These are phyloP conservation scores for Parachaetomium inaequale DNA, from an alignment of 495 filamentous ascomycete genomes.

Conservation along the genomic window DNA sequence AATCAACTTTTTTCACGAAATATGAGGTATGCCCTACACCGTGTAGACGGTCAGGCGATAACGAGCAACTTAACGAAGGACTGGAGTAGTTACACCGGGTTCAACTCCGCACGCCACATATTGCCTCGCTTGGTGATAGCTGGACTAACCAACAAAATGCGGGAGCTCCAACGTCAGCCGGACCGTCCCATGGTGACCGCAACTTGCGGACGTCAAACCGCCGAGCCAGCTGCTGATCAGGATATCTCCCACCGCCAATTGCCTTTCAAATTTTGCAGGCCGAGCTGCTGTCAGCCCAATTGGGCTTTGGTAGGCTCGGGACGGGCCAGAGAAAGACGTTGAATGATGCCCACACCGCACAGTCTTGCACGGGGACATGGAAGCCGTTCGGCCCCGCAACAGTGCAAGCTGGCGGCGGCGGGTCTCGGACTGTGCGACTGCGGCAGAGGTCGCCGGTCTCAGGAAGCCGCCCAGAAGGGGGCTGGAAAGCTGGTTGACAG, in stretches of 20 bases:
- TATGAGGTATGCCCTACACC: too few relatives aligned
- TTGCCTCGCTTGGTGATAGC: not conserved
- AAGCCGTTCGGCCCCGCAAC: not conserved
- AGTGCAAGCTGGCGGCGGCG: not conserved
- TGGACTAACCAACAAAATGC: not conserved
- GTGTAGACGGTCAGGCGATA: too few relatives aligned
- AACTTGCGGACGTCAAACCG: conserved; percentile 4
- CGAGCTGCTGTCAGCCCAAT: not conserved
- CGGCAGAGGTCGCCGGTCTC: not conserved
- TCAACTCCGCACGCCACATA: conserved; percentile 14
- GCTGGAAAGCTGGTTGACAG: not conserved
- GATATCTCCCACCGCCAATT: conserved; percentile 7
- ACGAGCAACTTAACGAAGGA: too few relatives aligned
- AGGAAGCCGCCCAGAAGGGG: not conserved
- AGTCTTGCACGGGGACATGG: not conserved
- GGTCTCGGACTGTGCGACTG: conserved; percentile 10
- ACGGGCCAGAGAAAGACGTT: not conserved
- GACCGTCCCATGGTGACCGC: conserved; percentile 20
- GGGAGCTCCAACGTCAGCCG: conserved; percentile 14
- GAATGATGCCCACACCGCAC: not conserved
- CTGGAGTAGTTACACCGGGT: too few relatives aligned
- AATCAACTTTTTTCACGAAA: too few relatives aligned
- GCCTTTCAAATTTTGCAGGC: not conserved
- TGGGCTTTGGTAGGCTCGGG: not conserved
- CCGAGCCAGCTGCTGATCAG: conserved; percentile 14